These are phyloP conservation scores for Coniferiporia weirii DNA, from an alignment of 1,284 basidiomycete species.

Conservation along the genomic window DNA sequence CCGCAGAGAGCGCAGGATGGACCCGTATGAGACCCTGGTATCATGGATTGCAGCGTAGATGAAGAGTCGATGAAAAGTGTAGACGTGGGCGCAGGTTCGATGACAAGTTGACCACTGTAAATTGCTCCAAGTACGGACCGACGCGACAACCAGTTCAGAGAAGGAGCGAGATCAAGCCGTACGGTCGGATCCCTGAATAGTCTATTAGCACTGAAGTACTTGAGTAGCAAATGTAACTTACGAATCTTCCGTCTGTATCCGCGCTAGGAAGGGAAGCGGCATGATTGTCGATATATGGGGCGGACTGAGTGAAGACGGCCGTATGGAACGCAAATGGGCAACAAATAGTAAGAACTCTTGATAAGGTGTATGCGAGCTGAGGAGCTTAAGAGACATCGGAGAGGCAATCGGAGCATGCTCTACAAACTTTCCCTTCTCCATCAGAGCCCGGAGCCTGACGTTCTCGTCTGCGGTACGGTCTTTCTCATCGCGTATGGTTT, in stretches of 20 bases:
- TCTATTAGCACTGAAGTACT: constrained; percentile 11
- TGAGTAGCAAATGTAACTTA: constrained; percentile 38
- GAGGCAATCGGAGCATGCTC: constrained; percentile 31
- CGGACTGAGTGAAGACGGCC: constrained; percentile 49
- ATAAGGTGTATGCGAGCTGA: constrained; percentile 74
- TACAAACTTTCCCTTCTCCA: constrained; percentile 69
- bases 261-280: constrained; percentile 78
- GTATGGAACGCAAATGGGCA: constrained; percentile 72
- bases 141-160: constrained; percentile 89
- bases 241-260: constrained; percentile 85
- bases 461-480: constrained; percentile 50
- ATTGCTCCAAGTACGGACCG: constrained; percentile 85
- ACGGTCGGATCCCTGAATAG: constrained; percentile 79
- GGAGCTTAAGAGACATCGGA: constrained; percentile 35
- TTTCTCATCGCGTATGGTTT: constrained; percentile 60
- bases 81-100: constrained; percentile 74
- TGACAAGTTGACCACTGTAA: constrained; percentile 80
- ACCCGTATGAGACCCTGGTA: constrained; percentile 38
- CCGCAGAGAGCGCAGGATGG: constrained; percentile 75
- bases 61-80: constrained; percentile 48
- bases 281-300: constrained; percentile 69
- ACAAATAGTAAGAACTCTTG: constrained; percentile 84
- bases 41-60: constrained; percentile 31
- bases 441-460: constrained; percentile 41
- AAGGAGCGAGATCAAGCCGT: constrained; percentile 89